Conservation (phyloP, 129 eudicot genomes). For the Artemisia argyi region DNA sequence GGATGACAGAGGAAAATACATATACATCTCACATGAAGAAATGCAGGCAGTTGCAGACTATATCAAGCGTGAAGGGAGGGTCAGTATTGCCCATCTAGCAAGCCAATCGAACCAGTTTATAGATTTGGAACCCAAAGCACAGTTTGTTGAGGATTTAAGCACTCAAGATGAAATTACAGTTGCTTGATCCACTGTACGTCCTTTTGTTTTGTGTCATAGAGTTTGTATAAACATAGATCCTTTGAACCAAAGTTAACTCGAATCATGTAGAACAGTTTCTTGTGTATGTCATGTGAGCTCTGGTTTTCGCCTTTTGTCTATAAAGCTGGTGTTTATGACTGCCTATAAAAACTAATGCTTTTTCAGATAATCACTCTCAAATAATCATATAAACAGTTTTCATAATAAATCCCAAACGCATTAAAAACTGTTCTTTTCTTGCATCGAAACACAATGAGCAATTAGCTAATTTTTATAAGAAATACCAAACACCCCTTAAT, state of each 20-base stretch:
- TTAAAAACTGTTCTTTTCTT: too few species aligned
- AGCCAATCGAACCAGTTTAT: conserved; percentile 96
- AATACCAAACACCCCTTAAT: too few species aligned
- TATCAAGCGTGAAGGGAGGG: conserved; percentile 89
- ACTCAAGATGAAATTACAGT: conserved; percentile 60
- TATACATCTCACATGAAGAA: conserved; percentile 91
- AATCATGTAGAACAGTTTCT: conserved; percentile 19
- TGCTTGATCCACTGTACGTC: conserved; percentile 48
- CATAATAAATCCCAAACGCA: too few species aligned
- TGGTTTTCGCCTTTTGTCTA: neutral
- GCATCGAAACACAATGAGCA: too few species aligned
- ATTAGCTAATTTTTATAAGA: too few species aligned
- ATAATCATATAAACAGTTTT: too few species aligned
- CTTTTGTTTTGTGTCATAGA: neutral
- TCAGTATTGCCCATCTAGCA: conserved; percentile 88
- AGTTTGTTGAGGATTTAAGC: conserved; percentile 57
- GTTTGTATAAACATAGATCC: neutral
- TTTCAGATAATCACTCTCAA: too few species aligned
- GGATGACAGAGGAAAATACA: conserved; percentile 98
- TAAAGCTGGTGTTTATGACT: too few species aligned
- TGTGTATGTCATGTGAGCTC: conserved; percentile 16
- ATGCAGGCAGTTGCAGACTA: conserved; percentile 99
- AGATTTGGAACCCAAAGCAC: conserved; percentile 85
- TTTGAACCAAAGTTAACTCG: conserved; percentile 9
- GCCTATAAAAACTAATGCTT: too few species aligned